Evolutionary conservation across 768 basidiomycete species (phyloP).

Genomic region (Gloeopeniophorella convolvens): DNA sequence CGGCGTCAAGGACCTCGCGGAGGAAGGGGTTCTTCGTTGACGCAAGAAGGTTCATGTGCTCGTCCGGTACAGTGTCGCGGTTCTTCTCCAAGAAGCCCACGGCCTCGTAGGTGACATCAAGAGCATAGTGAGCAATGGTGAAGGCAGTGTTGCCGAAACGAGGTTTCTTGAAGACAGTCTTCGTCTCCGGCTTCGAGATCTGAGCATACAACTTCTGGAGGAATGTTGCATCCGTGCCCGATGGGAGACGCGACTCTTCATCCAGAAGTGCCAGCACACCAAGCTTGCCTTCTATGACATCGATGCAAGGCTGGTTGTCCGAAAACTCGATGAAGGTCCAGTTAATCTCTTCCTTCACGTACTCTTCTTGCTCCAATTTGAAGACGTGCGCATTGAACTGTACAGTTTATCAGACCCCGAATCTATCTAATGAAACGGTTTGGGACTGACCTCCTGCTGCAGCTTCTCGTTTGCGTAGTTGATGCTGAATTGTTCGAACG

Average conservation of each 20-base stretch:
- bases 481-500: slow-evolving; percentile 98
- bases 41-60: slow-evolving; percentile 86
- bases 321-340: slow-evolving; percentile 99
- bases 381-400: slow-evolving; percentile 99
- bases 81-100: slow-evolving; percentile 99
- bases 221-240: slow-evolving; percentile 90
- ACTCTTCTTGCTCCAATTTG: slow-evolving; percentile 99
- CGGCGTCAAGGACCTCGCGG: slow-evolving; percentile 89
- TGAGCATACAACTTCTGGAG: slow-evolving; percentile 87
- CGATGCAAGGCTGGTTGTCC: slow-evolving; percentile 98
- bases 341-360: slow-evolving; percentile 95
- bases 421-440: neutral
- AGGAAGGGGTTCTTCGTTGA: slow-evolving; percentile 87
- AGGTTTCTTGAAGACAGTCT: slow-evolving; percentile 93
- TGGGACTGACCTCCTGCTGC: slow-evolving; percentile 81
- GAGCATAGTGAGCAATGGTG: slow-evolving; percentile 95
- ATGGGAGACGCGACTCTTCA: slow-evolving; percentile 93
- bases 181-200: slow-evolving; percentile 78
- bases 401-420: neutral
- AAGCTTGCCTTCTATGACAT: slow-evolving; percentile 95
- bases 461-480: slow-evolving; percentile 99
- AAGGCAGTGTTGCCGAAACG: slow-evolving; percentile 97
- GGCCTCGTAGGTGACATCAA: slow-evolving; percentile 97
- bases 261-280: slow-evolving; percentile 92
- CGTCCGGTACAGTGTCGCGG: slow-evolving; percentile 96